Conservation (phyloP, 148 eudicot genomes). For the Camellia sinensis region DNA sequence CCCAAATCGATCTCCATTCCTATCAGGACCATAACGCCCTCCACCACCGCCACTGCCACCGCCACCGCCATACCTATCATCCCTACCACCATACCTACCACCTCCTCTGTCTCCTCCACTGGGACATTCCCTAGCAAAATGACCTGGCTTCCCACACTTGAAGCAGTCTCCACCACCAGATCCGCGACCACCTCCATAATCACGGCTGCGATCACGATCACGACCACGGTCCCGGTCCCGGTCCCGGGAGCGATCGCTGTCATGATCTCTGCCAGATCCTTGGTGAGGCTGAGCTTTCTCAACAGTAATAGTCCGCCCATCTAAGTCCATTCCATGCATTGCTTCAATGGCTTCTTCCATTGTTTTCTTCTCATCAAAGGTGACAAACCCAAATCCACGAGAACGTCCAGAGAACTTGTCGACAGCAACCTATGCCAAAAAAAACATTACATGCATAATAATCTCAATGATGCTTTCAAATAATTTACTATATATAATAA, state of each 20-base stretch:
- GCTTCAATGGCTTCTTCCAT: constrained; percentile 96
- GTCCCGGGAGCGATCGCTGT: constrained; percentile 57
- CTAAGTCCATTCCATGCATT: constrained; percentile 89
- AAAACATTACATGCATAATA: neutral
- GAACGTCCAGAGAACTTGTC: constrained; percentile 92
- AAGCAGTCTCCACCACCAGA: constrained; percentile 78
- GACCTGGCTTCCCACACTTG: constrained; percentile 66
- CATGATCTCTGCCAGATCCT: constrained; percentile 65
- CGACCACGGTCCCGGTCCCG: constrained; percentile 53
- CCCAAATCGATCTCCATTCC: constrained; percentile 67
- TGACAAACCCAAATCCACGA: constrained; percentile 96
- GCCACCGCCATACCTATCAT: constrained; percentile 47
- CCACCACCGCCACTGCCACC: constrained; percentile 43
- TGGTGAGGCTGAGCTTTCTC: constrained; percentile 87
- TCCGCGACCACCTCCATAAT: constrained; percentile 63
- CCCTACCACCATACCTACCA: constrained; percentile 67
- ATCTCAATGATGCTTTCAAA: neutral
- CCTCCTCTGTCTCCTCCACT: constrained; percentile 52
- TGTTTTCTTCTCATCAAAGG: constrained; percentile 79
- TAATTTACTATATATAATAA: neutral
- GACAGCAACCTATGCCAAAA: constrained; percentile 56
- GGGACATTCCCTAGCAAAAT: constrained; percentile 64
- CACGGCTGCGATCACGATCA: constrained; percentile 43
- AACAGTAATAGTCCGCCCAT: constrained; percentile 88
- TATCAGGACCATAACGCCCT: constrained; percentile 67